Evolutionary conservation across 108 stramenopile species (phyloP), one percentile per base, ranked within the genome.

Genomic region (Mediolabrus comicus): DNA sequence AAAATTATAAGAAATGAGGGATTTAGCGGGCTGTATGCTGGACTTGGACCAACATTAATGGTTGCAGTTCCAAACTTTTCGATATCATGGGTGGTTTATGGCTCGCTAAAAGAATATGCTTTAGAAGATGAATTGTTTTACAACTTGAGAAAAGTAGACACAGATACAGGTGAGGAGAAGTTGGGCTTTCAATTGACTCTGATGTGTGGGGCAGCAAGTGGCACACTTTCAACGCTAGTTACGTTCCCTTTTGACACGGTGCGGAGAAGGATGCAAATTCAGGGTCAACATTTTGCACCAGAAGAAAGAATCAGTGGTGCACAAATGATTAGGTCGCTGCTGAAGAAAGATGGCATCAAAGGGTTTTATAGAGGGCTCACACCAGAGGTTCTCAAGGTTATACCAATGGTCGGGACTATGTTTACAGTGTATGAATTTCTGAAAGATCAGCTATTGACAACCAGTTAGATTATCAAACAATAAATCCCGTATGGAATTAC

Each of bases 381-480:
- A 35, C 94, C 94, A 14, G 97, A 98, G 77, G 54, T 95, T 33
- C 39, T 98, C 72, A 98, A 98, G 65, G 97, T 98, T 10, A 79
- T 93, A 8, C 97, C 97, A n/a, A 95, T 96, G 92, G 97, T 98
- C 4, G 91, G 92, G 0, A 92, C 90, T 12, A 96, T 95, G 92
- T 98, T 98, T 65, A 64, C 82, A 30, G 87, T 91, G 4, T 98
- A 95, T 73, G 97, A 98, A 80, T 82, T 79, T 25, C 64, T 91
- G 54, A 93, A 91, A 59, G 91, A 91, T 26, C 38, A 83, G 49
- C 74, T 93, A 39, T 26, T 61, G 56, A 0, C 41, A 43, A 16
- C 46, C 46, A 49, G 22, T 49, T 49, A 49, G 22, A 49, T 49
- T 8, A 22, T 22, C 19, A 22, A 49, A 24, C 22, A 49, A 9